Evolutionary conservation across 2,329 filamentous ascomycete species (phyloP).

Genomic region (Calonectria montana): DNA sequence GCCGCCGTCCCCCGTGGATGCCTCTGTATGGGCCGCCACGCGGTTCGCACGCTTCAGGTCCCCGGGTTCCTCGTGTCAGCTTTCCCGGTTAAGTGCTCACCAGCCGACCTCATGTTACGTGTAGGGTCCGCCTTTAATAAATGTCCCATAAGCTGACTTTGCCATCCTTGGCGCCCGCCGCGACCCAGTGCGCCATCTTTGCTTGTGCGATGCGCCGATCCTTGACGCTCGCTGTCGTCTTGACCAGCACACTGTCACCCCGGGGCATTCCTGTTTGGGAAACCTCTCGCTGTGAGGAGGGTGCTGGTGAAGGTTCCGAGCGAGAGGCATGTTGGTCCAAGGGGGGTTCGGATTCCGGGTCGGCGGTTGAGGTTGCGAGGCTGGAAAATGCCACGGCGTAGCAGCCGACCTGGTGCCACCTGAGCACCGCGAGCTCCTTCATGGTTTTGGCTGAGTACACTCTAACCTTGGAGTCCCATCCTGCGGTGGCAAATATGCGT

Average conservation of each 20-base stretch:
- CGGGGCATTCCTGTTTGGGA: not conserved
- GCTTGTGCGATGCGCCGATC: slow-evolving; percentile 73
- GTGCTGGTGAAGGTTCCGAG: not conserved
- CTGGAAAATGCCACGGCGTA: slow-evolving; percentile 82
- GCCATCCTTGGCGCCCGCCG: slow-evolving; percentile 91
- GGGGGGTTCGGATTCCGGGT: slow-evolving; percentile 31
- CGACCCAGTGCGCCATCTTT: slow-evolving; percentile 85
- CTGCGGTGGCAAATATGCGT: slow-evolving; percentile 87
- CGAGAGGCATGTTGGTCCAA: not conserved
- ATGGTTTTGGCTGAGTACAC: slow-evolving; percentile 85
- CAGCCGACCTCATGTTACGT: not conserved
- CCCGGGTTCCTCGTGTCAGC: not conserved
- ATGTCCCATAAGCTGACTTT: slow-evolving; percentile 97
- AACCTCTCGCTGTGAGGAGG: not conserved
- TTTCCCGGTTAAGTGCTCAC: slow-evolving; percentile 1
- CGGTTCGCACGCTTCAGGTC: not conserved
- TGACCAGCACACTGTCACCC: slow-evolving; percentile 10
- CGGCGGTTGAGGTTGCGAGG: slow-evolving; percentile 40
- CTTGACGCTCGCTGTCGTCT: slow-evolving; percentile 59
- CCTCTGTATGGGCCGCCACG: not conserved
- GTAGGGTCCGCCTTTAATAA: slow-evolving; percentile 62
- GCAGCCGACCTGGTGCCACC: slow-evolving; percentile 92
- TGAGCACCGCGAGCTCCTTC: slow-evolving; percentile 89
- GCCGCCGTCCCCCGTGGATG: too few relatives aligned
- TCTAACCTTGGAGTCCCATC: slow-evolving; percentile 87